phyloP scores from a whole-genome alignment of 305 asterid genomes.

The Nicotiana rustica region DNA sequence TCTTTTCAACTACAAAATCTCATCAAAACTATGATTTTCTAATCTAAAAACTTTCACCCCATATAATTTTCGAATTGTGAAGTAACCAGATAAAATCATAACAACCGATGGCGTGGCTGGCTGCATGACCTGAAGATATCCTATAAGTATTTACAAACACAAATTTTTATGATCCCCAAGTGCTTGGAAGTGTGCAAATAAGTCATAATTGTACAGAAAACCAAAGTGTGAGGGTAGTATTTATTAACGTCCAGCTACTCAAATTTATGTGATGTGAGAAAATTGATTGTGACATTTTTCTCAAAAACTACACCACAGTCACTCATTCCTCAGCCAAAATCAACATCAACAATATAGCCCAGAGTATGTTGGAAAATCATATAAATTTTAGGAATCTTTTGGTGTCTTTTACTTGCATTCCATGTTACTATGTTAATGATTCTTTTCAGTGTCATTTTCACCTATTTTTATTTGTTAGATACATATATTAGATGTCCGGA shows the following conservation, averaged over 20 bases:
- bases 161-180: not conserved
- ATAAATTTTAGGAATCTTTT: no score
- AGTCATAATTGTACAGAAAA: not conserved
- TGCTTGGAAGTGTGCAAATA: slow-evolving; percentile 13
- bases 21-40: no score
- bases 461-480: no score
- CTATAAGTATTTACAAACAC: not conserved
- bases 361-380: not conserved
- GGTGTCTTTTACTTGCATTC: no score
- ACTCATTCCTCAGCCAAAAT: not conserved
- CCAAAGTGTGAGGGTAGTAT: not conserved
- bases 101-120: not conserved
- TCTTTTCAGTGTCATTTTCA: no score
- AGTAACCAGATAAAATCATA: not conserved
- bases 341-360: slow-evolving; percentile 3
- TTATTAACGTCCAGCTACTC: not conserved
- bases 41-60: not conserved
- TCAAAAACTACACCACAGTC: not conserved
- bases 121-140: not conserved
- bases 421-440: no score
- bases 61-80: not conserved
- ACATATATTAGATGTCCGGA: no score
- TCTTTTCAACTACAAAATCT: no score
- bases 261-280: slow-evolving; percentile 17
- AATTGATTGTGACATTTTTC: slow-evolving; percentile 5